These are phyloP conservation scores for Suillus occidentalis DNA, from an alignment of 768 basidiomycete genomes.

Conservation along the genomic window DNA sequence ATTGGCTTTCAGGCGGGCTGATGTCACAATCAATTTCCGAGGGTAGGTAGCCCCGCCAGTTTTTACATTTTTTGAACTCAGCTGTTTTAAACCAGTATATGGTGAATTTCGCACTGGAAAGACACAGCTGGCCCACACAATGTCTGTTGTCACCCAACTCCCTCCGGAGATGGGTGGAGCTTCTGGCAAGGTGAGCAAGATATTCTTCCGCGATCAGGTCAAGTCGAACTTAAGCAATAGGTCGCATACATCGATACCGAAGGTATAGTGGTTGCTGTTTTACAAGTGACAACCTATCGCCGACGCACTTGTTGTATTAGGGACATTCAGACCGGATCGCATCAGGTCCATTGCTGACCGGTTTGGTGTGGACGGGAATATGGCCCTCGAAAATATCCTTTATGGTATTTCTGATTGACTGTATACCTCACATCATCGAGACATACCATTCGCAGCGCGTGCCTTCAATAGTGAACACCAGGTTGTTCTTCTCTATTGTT, in stretches of 20 bases:
- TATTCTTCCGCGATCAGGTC: neutral
- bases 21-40: constrained; percentile 94
- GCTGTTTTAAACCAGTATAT: constrained; percentile 57
- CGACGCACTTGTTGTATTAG: constrained; percentile 38
- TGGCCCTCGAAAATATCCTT: constrained; percentile 89
- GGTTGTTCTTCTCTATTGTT: constrained; percentile 38
- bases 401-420: constrained; percentile 54
- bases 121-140: constrained; percentile 93
- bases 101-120: constrained; percentile 97
- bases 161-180: constrained; percentile 90
- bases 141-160: constrained; percentile 88
- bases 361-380: constrained; percentile 88
- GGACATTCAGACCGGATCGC: constrained; percentile 94
- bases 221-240: constrained; percentile 33
- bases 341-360: constrained; percentile 89
- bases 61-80: neutral
- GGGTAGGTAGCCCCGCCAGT: constrained; percentile 41
- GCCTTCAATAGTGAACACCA: constrained; percentile 94
- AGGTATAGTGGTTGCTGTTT: constrained; percentile 38
- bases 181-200: constrained; percentile 66
- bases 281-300: constrained; percentile 10
- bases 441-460: constrained; percentile 52
- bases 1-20: constrained; percentile 61
- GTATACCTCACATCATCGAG: neutral
- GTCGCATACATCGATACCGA: constrained; percentile 94